phyloP scores from a whole-genome alignment of 331 rosid genomes.

The Malus hybrid region DNA sequence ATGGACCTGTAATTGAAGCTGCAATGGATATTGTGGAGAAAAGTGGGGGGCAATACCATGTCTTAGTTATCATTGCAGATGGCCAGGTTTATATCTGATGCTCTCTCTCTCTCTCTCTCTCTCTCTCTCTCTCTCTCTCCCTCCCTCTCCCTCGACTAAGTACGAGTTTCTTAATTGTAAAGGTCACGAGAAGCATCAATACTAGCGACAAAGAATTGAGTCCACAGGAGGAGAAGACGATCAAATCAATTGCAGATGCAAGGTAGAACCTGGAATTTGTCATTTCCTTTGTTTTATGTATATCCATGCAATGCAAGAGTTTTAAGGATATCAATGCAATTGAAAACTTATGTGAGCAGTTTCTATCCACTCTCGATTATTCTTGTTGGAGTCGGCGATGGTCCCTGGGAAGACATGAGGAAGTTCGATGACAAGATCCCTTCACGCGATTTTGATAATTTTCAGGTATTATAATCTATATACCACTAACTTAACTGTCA shows the following conservation, averaged over 20 bases:
- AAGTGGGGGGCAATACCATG: constrained; percentile 77
- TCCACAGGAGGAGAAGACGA: constrained; percentile 77
- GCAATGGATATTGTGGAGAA: constrained; percentile 90
- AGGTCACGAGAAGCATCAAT: constrained; percentile 81
- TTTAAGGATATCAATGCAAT: too few species aligned
- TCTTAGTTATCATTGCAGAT: constrained; percentile 72
- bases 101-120: neutral
- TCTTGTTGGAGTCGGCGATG: constrained; percentile 88
- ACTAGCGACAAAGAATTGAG: constrained; percentile 50
- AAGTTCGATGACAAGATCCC: constrained; percentile 86
- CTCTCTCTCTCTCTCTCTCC: neutral
- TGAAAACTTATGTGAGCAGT: constrained; percentile 30
- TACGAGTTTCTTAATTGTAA: constrained; percentile 8
- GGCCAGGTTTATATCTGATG: constrained; percentile 56
- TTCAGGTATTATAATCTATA: constrained; percentile 46
- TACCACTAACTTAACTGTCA: neutral
- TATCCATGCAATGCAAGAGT: neutral
- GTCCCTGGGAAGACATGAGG: constrained; percentile 96
- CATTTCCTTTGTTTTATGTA: neutral
- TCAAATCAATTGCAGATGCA: constrained; percentile 71
- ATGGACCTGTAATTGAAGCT: constrained; percentile 72
- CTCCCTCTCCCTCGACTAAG: neutral
- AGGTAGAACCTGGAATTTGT: constrained; percentile 36
- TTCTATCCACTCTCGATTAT: constrained; percentile 65
- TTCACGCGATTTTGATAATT: constrained; percentile 70